Conservation (phyloP, 768 basidiomycete species). For the Termitomyces heimii region DNA sequence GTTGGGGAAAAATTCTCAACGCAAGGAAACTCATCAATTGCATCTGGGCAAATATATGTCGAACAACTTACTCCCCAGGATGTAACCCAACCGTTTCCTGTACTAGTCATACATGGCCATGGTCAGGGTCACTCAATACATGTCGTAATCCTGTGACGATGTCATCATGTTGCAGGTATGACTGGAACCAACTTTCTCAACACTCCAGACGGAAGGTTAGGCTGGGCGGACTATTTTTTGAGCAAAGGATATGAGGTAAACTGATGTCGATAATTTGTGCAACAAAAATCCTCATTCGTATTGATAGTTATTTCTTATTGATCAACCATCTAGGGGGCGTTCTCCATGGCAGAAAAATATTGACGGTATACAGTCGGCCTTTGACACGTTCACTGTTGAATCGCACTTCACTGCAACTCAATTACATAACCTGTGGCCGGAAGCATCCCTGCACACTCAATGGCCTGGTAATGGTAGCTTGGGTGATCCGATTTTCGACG, state of each 20-base stretch:
- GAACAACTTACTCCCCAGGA: slow-evolving; percentile 39
- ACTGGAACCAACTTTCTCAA: slow-evolving; percentile 48
- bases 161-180: slow-evolving; percentile 28
- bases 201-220: slow-evolving; percentile 46
- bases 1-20: slow-evolving; percentile 35
- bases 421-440: slow-evolving; percentile 36
- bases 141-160: not conserved
- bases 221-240: slow-evolving; percentile 56
- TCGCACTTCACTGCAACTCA: slow-evolving; percentile 39
- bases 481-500: slow-evolving; percentile 39
- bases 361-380: slow-evolving; percentile 28
- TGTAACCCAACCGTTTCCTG: slow-evolving; percentile 32
- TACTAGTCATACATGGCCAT: slow-evolving; percentile 44
- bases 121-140: slow-evolving; percentile 18
- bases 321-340: slow-evolving; percentile 40
- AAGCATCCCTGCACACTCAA: slow-evolving; percentile 40
- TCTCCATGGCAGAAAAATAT: slow-evolving; percentile 35
- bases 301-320: slow-evolving; percentile 32
- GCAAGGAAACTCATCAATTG: slow-evolving; percentile 29
- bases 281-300: slow-evolving; percentile 9
- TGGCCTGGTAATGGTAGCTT: slow-evolving; percentile 47
- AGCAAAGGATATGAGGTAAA: slow-evolving; percentile 43
- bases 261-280: slow-evolving; percentile 12
- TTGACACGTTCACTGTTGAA: slow-evolving; percentile 26
- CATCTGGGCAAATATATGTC: slow-evolving; percentile 44